Evolutionary conservation across 2,329 filamentous ascomycete genomes (phyloP), one percentile per base, ranked within the genome.

Genomic region (Epichloe sibirici): DNA sequence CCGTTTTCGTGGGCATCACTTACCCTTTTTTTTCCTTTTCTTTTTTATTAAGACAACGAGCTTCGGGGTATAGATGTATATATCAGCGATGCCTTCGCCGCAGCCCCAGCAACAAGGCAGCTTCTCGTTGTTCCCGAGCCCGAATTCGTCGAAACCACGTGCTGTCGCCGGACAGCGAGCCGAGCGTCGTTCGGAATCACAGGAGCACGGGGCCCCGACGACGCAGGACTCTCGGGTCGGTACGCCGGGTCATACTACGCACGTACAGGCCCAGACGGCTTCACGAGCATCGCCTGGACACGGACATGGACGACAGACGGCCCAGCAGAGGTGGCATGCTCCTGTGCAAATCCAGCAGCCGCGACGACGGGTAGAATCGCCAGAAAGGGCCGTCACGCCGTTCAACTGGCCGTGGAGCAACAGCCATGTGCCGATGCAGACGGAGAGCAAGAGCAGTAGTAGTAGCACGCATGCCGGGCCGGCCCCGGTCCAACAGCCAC

Each of bases 81-180:
- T 21, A 21, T 21, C 7, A 6, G 40, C 25, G 8, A 53, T 53
- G 51, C 7, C 46, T 34, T 49, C 46, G 25, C 39, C 52, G 9
- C 48, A 35, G 42, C 5, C 42, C 3, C 38, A 48, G 5, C 51
- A 40, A 5, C 51, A 51, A 28, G 43, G 39, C 40, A 35, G 48
- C 54, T 79, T 81, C 64, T 81, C 78, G 55, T 72, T 81, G 55
- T 81, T 81, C 59, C 77, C 78, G 31, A 80, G 70, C 57, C 71
- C 76, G 23, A 74, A 65, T 57, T 52, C 62, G 34, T 65, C 66
- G n/a, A 66, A 59, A 34, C 61, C 65, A 1, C 50, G 46, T 59
- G 61, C 21, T 52, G 57, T 47, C 8, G 13, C 34, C 47, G 44
- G 25, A 13, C 39, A 39, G 2, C 57, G 57, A 17, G 60, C 74